Evolutionary conservation across 1,139 yeast species (phyloP).

Genomic region (Trichomonascaceae sp.): DNA sequence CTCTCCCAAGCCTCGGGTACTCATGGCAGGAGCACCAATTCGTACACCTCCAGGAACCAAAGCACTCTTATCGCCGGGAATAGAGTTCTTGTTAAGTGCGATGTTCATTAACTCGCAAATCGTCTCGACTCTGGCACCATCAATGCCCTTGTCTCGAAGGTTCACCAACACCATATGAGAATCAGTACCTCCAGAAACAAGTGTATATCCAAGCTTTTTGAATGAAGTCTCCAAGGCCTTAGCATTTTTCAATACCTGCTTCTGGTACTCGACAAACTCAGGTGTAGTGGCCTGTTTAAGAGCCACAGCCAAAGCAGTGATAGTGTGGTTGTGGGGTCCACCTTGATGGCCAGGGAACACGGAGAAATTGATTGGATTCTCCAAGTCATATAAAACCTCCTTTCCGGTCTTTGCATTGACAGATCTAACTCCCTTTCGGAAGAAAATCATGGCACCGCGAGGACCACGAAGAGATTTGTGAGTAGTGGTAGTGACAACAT

Average conservation of each 20-base stretch:
- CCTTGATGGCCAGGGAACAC: conserved; percentile 99
- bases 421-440: conserved; percentile 81
- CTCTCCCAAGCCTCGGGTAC: conserved; percentile 85
- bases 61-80: conserved; percentile 94
- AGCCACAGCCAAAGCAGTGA: conserved; percentile 91
- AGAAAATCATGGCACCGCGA: conserved; percentile 98
- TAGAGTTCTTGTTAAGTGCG: conserved; percentile 93
- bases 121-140: conserved; percentile 94
- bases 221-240: conserved; percentile 68
- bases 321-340: conserved; percentile 98
- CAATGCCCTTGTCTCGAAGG: conserved; percentile 76
- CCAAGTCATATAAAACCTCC: conserved; percentile 80
- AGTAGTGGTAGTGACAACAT: conserved; percentile 94
- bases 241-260: conserved; percentile 76
- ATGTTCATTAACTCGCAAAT: conserved; percentile 84
- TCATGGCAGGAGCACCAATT: conserved; percentile 98
- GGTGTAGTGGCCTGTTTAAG: conserved; percentile 84
- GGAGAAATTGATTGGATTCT: conserved; percentile 84
- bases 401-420: conserved; percentile 77
- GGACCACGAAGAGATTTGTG: conserved; percentile 98
- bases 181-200: conserved; percentile 92
- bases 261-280: conserved; percentile 80
- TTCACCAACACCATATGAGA: conserved; percentile 86
- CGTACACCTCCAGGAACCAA: conserved; percentile 93
- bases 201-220: conserved; percentile 58